Percentiles rank a stretch among this genome's conserved stretches.
Evolutionary conservation across 2,329 filamentous ascomycete species (phyloP).

Genomic region (Fusarium torreyae): DNA sequence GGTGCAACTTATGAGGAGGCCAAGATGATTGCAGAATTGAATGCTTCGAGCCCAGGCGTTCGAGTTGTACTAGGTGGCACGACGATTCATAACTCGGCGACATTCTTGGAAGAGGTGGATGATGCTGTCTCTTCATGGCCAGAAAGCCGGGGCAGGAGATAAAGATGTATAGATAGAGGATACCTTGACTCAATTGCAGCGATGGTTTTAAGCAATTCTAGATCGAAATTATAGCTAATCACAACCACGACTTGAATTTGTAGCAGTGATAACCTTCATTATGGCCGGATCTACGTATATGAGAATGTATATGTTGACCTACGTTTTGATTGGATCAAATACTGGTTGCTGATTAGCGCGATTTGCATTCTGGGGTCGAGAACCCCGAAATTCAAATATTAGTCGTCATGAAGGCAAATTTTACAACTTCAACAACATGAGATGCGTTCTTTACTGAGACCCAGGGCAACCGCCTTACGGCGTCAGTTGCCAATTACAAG

Average conservation of each 20-base stretch:
- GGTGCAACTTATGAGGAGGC: slow-evolving; percentile 97
- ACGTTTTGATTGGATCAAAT: slow-evolving; percentile 17
- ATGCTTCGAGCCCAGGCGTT: slow-evolving; percentile 89
- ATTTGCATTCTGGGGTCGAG: slow-evolving; percentile 9
- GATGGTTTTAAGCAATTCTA: slow-evolving; percentile 9
- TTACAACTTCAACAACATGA: slow-evolving; percentile 42
- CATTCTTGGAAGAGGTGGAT: slow-evolving; percentile 92
- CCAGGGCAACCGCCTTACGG: slow-evolving; percentile 41
- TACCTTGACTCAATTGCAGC: slow-evolving; percentile 19
- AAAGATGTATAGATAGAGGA: neutral
- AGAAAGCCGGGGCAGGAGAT: slow-evolving; percentile 64
- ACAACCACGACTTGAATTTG: neutral
- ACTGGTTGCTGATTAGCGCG: slow-evolving; percentile 1
- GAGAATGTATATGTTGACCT: neutral
- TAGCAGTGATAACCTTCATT: neutral
- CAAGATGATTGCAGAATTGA: slow-evolving; percentile 95
- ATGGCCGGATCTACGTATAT: neutral
- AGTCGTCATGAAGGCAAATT: slow-evolving; percentile 32
- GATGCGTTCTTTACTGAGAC: slow-evolving; percentile 51
- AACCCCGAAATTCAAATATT: slow-evolving; percentile 23
- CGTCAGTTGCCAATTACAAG: slow-evolving; percentile 33
- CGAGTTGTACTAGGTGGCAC: slow-evolving; percentile 93
- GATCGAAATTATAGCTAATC: slow-evolving; percentile 1
- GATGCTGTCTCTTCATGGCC: slow-evolving; percentile 92
- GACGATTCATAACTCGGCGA: slow-evolving; percentile 86